Conservation (phyloP, 73 alveolate species). For the Paramecium tetraurelia region DNA sequence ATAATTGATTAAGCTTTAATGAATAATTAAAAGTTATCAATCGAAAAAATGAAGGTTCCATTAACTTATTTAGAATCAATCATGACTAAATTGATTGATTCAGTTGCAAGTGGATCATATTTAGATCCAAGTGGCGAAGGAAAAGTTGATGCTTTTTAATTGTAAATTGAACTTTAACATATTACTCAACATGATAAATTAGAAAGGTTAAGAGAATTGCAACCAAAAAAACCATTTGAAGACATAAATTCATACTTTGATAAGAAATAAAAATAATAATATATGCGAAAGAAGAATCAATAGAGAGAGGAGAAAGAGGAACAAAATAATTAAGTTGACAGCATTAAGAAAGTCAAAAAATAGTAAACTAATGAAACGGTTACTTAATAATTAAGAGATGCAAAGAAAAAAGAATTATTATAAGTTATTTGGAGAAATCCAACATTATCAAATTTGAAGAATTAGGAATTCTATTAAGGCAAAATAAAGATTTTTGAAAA, state of each 20-base stretch:
- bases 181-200: background rate
- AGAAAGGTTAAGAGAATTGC: background rate
- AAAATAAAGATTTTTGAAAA: background rate
- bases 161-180: background rate
- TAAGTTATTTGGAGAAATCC: background rate
- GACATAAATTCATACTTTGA: background rate
- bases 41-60: conserved; percentile 29
- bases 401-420: conserved; percentile 10
- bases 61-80: conserved; percentile 7
- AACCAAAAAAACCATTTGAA: conserved; percentile 44
- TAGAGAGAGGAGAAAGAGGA: background rate
- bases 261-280: background rate
- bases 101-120: background rate
- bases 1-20: background rate
- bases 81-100: background rate
- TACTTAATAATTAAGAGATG: background rate
- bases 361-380: background rate
- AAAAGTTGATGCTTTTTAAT: background rate
- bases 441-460: background rate
- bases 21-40: background rate
- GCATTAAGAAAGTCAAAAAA: background rate
- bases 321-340: background rate
- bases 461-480: background rate
- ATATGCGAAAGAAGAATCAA: background rate
- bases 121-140: background rate